phyloP scores from a whole-genome alignment of 495 filamentous ascomycete genomes.

The Sabuloglossum arenarium region DNA sequence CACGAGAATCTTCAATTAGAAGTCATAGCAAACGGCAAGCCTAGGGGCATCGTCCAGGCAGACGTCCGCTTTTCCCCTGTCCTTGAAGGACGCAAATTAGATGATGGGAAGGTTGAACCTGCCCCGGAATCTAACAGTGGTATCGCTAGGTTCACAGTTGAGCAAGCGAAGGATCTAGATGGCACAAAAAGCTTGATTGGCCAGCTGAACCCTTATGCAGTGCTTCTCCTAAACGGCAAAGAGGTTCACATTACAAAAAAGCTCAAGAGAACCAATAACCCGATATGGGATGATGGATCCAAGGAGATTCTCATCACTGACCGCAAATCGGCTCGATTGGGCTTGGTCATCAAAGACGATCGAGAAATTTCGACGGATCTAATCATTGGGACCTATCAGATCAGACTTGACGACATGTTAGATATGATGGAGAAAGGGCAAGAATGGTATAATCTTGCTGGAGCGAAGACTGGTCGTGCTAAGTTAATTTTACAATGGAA shows the following conservation, averaged over 20 bases:
- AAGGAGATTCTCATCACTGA: slow-evolving; percentile 92
- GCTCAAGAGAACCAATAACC: slow-evolving; percentile 89
- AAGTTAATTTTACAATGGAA: slow-evolving; percentile 90
- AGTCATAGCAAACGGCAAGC: slow-evolving; percentile 63
- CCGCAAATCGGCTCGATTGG: slow-evolving; percentile 69
- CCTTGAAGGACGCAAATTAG: slow-evolving; percentile 44
- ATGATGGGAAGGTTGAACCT: slow-evolving; percentile 57
- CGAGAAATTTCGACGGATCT: slow-evolving; percentile 67
- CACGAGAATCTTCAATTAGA: slow-evolving; percentile 73
- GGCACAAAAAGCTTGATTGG: slow-evolving; percentile 75
- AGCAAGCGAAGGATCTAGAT: slow-evolving; percentile 92
- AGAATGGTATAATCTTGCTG: slow-evolving; percentile 84
- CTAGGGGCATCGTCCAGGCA: slow-evolving; percentile 53
- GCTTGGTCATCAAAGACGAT: slow-evolving; percentile 87
- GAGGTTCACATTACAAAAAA: slow-evolving; percentile 68
- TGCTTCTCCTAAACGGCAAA: slow-evolving; percentile 73
- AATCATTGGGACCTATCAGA: slow-evolving; percentile 74
- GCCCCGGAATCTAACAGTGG: slow-evolving; percentile 79
- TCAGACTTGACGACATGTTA: slow-evolving; percentile 83
- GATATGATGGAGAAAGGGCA: slow-evolving; percentile 80
- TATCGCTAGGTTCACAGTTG: slow-evolving; percentile 78
- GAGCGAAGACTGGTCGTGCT: slow-evolving; percentile 60
- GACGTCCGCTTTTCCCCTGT: slow-evolving; percentile 95
- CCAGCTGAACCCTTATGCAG: slow-evolving; percentile 73
- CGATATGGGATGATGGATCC: slow-evolving; percentile 72